phyloP scores from a whole-genome alignment of 768 basidiomycete species.

The Tricholoma bakamatsutake region DNA sequence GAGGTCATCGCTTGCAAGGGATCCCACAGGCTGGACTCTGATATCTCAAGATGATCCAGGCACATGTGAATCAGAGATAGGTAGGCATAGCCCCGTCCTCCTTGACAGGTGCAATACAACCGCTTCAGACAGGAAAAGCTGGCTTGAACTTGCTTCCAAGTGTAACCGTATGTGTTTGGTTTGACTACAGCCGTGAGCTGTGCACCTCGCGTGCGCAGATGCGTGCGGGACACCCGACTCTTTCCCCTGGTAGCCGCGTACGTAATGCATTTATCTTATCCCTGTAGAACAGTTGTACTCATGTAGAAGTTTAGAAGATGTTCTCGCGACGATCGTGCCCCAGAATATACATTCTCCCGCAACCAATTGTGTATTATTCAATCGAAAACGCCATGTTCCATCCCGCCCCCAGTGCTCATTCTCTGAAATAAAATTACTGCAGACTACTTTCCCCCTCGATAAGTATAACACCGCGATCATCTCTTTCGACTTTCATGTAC shows the following conservation, averaged over 20 bases:
- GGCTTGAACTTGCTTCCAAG: constrained; percentile 44
- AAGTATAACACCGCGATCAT: constrained; percentile 31
- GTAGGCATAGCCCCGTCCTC: constrained; percentile 37
- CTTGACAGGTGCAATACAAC: constrained; percentile 56
- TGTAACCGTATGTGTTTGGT: constrained; percentile 42
- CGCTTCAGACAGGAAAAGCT: constrained; percentile 37
- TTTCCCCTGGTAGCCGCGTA: constrained; percentile 50
- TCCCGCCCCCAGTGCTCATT: constrained; percentile 56
- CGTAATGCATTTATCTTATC: no score
- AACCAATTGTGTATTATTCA: no score
- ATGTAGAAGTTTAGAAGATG: no score
- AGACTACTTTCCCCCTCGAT: constrained; percentile 50
- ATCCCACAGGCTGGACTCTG: constrained; percentile 35
- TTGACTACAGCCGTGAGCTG: constrained; percentile 45
- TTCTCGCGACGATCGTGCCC: no score
- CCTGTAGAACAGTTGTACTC: no score
- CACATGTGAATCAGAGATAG: constrained; percentile 46
- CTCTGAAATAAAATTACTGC: constrained; percentile 56
- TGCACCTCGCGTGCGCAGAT: constrained; percentile 51
- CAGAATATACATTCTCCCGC: no score
- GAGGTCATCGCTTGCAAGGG: constrained; percentile 38
- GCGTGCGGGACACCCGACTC: constrained; percentile 52
- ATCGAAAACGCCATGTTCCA: constrained; percentile 26
- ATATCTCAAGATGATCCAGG: constrained; percentile 56
- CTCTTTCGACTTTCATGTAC: constrained; percentile 49